Evolutionary conservation across 2,329 filamentous ascomycete genomes (phyloP).

Genomic region (Cordyceps militaris): DNA sequence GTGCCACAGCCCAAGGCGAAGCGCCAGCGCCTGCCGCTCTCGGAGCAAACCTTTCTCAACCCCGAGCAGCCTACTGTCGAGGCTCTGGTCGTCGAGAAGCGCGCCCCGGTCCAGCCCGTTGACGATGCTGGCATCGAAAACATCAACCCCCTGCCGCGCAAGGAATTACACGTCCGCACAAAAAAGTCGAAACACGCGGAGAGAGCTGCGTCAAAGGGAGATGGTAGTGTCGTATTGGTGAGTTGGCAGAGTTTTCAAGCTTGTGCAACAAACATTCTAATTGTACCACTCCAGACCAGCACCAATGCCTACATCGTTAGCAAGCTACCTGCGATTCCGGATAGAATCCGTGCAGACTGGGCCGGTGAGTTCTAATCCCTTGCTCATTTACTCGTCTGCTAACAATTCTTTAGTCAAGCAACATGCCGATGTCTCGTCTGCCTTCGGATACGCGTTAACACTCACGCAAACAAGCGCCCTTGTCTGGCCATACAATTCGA

Average conservation of each 20-base stretch:
- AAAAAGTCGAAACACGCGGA: conserved; percentile 59
- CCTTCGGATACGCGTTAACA: conserved; percentile 67
- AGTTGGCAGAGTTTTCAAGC: conserved; percentile 20
- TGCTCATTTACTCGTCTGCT: background rate
- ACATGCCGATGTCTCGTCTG: conserved; percentile 58
- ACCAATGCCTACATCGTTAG: conserved; percentile 81
- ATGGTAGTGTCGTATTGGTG: conserved; percentile 61
- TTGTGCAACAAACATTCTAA: conserved; percentile 15
- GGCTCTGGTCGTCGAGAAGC: conserved; percentile 43
- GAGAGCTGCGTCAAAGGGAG: conserved; percentile 54
- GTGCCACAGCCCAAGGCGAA: conserved; percentile 56
- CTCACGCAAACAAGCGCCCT: conserved; percentile 77
- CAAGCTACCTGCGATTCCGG: conserved; percentile 75
- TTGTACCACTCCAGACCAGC: conserved; percentile 53
- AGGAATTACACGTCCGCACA: conserved; percentile 52
- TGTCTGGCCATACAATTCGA: conserved; percentile 81
- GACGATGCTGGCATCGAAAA: conserved; percentile 40
- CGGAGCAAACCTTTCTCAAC: conserved; percentile 49
- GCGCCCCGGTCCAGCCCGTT: conserved; percentile 37
- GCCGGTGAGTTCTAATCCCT: conserved; percentile 45
- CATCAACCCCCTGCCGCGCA: conserved; percentile 31
- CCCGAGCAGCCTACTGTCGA: conserved; percentile 45
- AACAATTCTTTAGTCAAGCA: conserved; percentile 45
- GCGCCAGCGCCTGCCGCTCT: conserved; percentile 51
- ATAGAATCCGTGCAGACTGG: conserved; percentile 61